A percentile compares a stretch with the other conserved stretches of the same genome.
These are phyloP conservation scores for Mortierella sp. DNA, from an alignment of 371 early-diverging fungal genomes.

Conservation along the genomic window DNA sequence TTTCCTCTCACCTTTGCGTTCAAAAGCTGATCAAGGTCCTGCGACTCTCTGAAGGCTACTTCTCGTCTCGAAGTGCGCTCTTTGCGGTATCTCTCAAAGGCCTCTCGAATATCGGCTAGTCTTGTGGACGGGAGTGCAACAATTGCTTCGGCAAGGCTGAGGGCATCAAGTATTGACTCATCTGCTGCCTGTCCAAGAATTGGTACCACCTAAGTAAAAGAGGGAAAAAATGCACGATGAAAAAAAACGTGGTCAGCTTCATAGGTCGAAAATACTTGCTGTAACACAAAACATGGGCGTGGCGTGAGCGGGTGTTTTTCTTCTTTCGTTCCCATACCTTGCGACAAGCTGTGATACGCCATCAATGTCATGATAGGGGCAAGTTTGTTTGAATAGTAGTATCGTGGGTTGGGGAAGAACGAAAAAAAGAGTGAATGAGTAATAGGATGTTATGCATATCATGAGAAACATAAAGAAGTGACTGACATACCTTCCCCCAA, in stretches of 20 bases:
- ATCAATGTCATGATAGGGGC: not conserved
- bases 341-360: constrained; percentile 21
- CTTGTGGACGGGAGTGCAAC: constrained; percentile 25
- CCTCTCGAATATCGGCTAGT: constrained; percentile 23
- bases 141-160: constrained; percentile 34
- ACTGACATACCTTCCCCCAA: constrained; percentile 40
- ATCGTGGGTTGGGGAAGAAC: not conserved
- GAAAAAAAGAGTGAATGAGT: not conserved
- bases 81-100: constrained; percentile 30
- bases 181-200: constrained; percentile 38
- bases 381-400: not conserved
- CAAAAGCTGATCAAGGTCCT: constrained; percentile 26
- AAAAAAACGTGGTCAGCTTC: constrained; percentile 12
- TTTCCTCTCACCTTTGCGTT: constrained; percentile 24
- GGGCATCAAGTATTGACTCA: constrained; percentile 45
- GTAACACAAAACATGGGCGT: not conserved
- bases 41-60: constrained; percentile 28
- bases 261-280: not conserved
- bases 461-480: not conserved
- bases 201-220: constrained; percentile 26
- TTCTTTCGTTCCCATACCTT: constrained; percentile 18
- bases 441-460: not conserved
- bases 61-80: constrained; percentile 26
- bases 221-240: not conserved
- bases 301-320: not conserved